These are phyloP conservation scores for Athelia psychrophila DNA, from an alignment of 1,284 basidiomycete species.

Conservation along the genomic window DNA sequence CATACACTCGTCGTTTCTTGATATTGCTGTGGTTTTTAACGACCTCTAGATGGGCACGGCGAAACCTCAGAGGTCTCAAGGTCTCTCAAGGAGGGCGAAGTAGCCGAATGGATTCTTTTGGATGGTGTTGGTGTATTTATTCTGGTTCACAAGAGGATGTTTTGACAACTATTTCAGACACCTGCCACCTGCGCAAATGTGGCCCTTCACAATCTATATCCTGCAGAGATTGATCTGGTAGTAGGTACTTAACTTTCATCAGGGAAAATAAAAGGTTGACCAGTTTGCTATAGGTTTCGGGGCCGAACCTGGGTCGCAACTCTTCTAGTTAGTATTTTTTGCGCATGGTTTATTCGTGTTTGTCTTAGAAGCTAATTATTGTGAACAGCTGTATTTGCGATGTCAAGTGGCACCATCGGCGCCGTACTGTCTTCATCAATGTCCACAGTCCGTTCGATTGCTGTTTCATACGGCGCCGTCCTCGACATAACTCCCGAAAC, in stretches of 20 bases:
- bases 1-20: slow-evolving; percentile 2
- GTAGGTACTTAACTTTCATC: slow-evolving; percentile 35
- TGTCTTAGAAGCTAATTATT: no score
- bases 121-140: slow-evolving; percentile 60
- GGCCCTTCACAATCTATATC: slow-evolving; percentile 84
- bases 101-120: slow-evolving; percentile 86
- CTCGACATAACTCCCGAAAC: slow-evolving; percentile 61
- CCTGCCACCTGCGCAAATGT: slow-evolving; percentile 91
- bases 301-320: slow-evolving; percentile 79
- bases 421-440: slow-evolving; percentile 83
- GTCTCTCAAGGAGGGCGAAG: slow-evolving; percentile 70
- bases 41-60: slow-evolving; percentile 61
- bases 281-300: slow-evolving; percentile 52
- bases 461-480: slow-evolving; percentile 84
- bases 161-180: slow-evolving; percentile 50
- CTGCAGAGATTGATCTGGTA: slow-evolving; percentile 80
- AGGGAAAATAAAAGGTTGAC: background rate
- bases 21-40: no score
- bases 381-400: slow-evolving; percentile 81
- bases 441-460: slow-evolving; percentile 67
- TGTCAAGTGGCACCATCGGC: slow-evolving; percentile 90
- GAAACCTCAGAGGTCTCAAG: slow-evolving; percentile 63
- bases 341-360: no score
- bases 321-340: slow-evolving; percentile 57
- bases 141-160: slow-evolving; percentile 7